Conservation (phyloP, 2,329 filamentous ascomycete genomes). For the Daldinia sp. region DNA sequence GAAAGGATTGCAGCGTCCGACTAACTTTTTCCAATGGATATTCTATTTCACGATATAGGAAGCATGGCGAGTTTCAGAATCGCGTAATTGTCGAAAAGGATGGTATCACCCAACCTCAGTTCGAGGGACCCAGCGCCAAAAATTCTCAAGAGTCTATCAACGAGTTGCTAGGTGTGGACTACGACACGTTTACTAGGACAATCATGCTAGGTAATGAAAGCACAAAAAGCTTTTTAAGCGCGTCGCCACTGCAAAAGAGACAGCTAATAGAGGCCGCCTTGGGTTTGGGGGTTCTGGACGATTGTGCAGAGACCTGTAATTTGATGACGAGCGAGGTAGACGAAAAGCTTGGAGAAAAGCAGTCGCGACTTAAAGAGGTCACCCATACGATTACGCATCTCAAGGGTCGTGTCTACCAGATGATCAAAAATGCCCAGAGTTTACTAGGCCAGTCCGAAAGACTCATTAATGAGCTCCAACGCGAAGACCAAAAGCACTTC, state of each 20-base stretch:
- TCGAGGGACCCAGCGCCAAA: constrained; percentile 40
- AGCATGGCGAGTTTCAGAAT: constrained; percentile 40
- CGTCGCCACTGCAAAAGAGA: constrained; percentile 40
- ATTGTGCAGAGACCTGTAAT: constrained; percentile 31
- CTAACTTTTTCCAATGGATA: constrained; percentile 46
- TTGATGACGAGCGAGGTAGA: constrained; percentile 40
- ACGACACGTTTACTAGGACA: constrained; percentile 45
- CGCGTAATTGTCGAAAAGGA: constrained; percentile 43
- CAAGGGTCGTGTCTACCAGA: constrained; percentile 4
- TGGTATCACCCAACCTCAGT: constrained; percentile 41
- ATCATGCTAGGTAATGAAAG: constrained; percentile 47
- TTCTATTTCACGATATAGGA: constrained; percentile 44
- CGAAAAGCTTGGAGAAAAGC: constrained; percentile 28
- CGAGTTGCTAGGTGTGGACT: constrained; percentile 46
- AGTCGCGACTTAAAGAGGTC: constrained; percentile 16
- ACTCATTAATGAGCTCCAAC: neutral
- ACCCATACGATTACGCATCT: constrained; percentile 20
- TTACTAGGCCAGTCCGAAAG: neutral
- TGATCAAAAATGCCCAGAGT: neutral
- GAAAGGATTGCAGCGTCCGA: constrained; percentile 43
- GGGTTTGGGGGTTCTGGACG: constrained; percentile 41
- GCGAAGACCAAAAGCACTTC: neutral
- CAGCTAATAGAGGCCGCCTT: constrained; percentile 46
- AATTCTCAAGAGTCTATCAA: constrained; percentile 44
- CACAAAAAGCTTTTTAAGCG: constrained; percentile 45